Evolutionary conservation across 176 grass and related monocot genomes (phyloP).

Genomic region (Bolboschoenus planiculmis): DNA sequence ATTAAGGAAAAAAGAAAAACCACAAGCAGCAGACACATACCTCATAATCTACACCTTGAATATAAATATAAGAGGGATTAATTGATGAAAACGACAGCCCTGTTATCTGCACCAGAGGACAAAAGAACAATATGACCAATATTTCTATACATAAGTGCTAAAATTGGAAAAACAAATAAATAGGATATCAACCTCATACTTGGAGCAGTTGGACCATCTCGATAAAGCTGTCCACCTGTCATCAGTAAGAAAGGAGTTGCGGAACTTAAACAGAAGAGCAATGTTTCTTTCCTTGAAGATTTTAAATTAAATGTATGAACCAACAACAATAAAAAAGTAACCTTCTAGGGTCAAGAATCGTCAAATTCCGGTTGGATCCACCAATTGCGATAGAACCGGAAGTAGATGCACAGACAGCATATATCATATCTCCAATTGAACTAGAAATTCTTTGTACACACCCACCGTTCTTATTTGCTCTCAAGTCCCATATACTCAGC

Average conservation of each 20-base stretch:
- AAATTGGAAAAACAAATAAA: slow-evolving; percentile 8
- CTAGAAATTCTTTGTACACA: slow-evolving; percentile 59
- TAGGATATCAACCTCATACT: slow-evolving; percentile 69
- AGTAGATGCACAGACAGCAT: slow-evolving; percentile 52
- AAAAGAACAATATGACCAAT: slow-evolving; percentile 16
- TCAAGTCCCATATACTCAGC: slow-evolving; percentile 87
- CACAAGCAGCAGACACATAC: slow-evolving; percentile 21
- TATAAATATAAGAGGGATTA: slow-evolving; percentile 54
- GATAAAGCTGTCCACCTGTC: slow-evolving; percentile 78
- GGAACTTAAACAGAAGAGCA: background rate
- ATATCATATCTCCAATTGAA: slow-evolving; percentile 58
- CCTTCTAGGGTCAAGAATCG: slow-evolving; percentile 78
- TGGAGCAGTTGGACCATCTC: slow-evolving; percentile 91
- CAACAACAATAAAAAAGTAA: slow-evolving; percentile 21
- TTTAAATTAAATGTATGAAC: background rate
- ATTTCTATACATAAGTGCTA: background rate
- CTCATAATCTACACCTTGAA: slow-evolving; percentile 99
- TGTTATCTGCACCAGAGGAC: slow-evolving; percentile 55
- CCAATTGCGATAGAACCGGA: slow-evolving; percentile 55
- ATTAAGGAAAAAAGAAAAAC: background rate
- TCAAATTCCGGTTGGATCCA: slow-evolving; percentile 76
- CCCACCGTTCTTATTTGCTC: slow-evolving; percentile 80
- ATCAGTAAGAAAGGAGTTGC: slow-evolving; percentile 11
- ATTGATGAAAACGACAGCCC: slow-evolving; percentile 74
- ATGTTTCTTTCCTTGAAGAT: background rate